Base-by-base conservation (phyloP, 352 stramenopile species). In the Thraustochytrium striatum region DNA sequence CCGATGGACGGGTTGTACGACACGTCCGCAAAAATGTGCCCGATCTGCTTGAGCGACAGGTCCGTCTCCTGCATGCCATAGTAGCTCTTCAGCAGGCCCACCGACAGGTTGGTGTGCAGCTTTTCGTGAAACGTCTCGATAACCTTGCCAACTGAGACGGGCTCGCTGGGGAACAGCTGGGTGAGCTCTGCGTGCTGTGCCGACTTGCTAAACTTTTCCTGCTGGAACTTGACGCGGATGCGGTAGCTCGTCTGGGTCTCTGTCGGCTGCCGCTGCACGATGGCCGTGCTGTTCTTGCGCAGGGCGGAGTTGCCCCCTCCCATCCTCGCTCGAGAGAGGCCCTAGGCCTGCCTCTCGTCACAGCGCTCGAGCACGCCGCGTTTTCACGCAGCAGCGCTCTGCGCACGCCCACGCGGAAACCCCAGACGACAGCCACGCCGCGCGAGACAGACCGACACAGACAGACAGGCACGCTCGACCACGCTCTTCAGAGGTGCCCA, bases 1-100 rank as follows among this genome's bases (percentile, higher is more conserved):
- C 65, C 65, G 16, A 75, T 75, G 21, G 65, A 75, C 13, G 65
- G 65, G 52, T 75, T 75, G 41, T 75, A 75, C 25, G 65, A 75
- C 5, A 75, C 25, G 39, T 75, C 65, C 44, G 39, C 52, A 25
- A 61, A 75, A 9, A 75, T 38, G 8, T 38, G 8, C 0, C 19
- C 65, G 19, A 75, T 68, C 1, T 75, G 30, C 32, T 75, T 75
- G 30, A 75, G 44, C 16, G 65, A 32, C 16, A 75, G 21, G 32
- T 43, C 11, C 1, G 41, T 38, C 52, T 75, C 65, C 1, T 39
- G 30, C 11, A 75, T 55, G 0, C 65, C 65, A 32, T 75, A 75
- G 32, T 61, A 75, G 13, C 61, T 43, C 13, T 38, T 30, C 32
- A 75, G 65, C 65, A 75, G 25, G 9, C 61, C 52, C 7, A 32